Base-by-base conservation (phyloP, 2,329 filamentous ascomycete genomes). In the Sporothrix euskadiensis region DNA sequence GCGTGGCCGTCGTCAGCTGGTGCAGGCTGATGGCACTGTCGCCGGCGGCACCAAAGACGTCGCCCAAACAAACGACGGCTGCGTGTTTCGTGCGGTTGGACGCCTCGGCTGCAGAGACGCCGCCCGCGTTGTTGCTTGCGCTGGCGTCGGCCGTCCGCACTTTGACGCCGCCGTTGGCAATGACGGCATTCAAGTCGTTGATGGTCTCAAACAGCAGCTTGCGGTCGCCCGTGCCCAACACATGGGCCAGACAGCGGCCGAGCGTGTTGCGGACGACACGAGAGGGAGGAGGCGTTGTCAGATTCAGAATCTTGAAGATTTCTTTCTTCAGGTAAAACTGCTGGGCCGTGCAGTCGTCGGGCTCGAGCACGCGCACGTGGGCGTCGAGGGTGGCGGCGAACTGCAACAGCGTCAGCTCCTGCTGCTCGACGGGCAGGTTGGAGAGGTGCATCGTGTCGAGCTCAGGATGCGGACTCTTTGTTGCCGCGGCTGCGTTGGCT, bases 141-240 rank as follows among this genome's bases (percentile, higher is more conserved):
- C 71, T 69, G 66, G 65, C 59, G 59, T 75, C 73, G 78, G 97
- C 94, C 77, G 89, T 90, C 73, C 98, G 94, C 71, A 84, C 84
- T 80, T 91, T 92, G 47, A 86, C 86, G 81, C 97, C 98, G n/a
- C 91, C 89, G 26, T 90, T 89, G 74, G 74, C 59, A 16, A 90
- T 90, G 63, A 97, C 81, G 12, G 83, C 85, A 10, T 94, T 86
- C 12, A 98, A 85, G 77, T 98, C 95, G 78, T 96, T 97, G 80
- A 98, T 92, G 0, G 94, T 97, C 82, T 99, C 96, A 80, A 97
- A 98, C 2, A 99, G 87, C 69, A 97, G 87, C 80, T 97, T 97
- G 76, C 95, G 88, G 82, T 98, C 95, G 14, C 96, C 96, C 76
- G 92, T 91, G 19, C 86, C 88, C 76, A 99, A 92, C 74, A 98